phyloP scores from a whole-genome alignment of 495 filamentous ascomycete species.

The Aspergillus funiculosus region DNA sequence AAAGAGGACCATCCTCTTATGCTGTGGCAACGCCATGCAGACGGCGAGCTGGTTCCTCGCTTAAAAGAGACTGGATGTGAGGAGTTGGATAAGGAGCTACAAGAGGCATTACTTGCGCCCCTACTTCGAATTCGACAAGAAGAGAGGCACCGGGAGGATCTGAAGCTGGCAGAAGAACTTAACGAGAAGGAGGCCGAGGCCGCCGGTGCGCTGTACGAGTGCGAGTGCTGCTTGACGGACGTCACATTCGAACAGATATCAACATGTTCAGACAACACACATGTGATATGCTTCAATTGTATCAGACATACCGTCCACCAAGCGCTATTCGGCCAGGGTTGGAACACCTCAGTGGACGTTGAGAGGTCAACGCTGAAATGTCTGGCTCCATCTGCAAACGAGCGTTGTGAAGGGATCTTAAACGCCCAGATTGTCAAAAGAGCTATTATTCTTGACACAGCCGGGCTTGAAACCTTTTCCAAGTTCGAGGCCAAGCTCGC shows the following conservation, averaged over 20 bases:
- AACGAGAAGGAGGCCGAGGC: constrained; percentile 73
- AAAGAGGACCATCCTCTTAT: constrained; percentile 59
- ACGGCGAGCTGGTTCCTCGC: constrained; percentile 47
- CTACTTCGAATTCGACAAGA: constrained; percentile 47
- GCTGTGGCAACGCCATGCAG: constrained; percentile 51
- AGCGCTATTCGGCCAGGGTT: constrained; percentile 87
- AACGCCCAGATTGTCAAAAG: constrained; percentile 59
- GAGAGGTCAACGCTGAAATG: constrained; percentile 70
- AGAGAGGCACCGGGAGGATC: constrained; percentile 59
- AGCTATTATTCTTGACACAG: constrained; percentile 61
- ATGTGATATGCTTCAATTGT: constrained; percentile 83
- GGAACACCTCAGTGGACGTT: constrained; percentile 70
- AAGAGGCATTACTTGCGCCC: constrained; percentile 59
- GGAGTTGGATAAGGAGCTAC: constrained; percentile 80
- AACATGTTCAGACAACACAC: constrained; percentile 62
- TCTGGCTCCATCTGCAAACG: constrained; percentile 59
- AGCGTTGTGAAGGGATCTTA: constrained; percentile 68
- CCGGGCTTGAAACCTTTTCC: constrained; percentile 60
- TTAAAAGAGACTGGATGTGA: constrained; percentile 64
- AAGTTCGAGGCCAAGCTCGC: constrained; percentile 73
- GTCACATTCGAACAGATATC: constrained; percentile 76
- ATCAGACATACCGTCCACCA: constrained; percentile 73
- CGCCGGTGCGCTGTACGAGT: constrained; percentile 70
- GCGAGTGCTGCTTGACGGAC: constrained; percentile 80
- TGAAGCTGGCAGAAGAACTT: constrained; percentile 55